phyloP scores from a whole-genome alignment of 352 stramenopile genomes.

The Plasmopara muralis region DNA sequence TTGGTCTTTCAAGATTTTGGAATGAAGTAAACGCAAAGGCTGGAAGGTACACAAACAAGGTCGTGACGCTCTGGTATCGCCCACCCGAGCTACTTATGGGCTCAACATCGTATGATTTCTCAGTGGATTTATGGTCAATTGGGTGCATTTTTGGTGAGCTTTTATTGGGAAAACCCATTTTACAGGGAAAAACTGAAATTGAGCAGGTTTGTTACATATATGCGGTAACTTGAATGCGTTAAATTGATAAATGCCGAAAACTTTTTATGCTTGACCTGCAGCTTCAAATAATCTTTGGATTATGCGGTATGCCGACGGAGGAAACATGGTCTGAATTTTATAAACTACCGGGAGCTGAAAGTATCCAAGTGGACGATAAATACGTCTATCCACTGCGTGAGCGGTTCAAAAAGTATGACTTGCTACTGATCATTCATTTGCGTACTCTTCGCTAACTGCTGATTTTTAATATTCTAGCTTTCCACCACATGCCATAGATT shows the following conservation, averaged over 20 bases:
- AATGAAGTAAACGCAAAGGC: conserved; percentile 82
- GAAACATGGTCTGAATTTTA: conserved; percentile 78
- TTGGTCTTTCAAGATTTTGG: conserved; percentile 78
- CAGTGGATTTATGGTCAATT: conserved; percentile 93
- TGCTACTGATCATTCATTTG: not conserved
- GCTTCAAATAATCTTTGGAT: conserved; percentile 75
- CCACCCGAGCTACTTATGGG: conserved; percentile 90
- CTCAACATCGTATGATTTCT: conserved; percentile 88
- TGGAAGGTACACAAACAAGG: conserved; percentile 90
- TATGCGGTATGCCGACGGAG: conserved; percentile 69
- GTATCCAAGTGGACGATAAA: conserved; percentile 69
- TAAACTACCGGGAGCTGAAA: conserved; percentile 62
- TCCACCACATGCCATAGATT: conserved; percentile 75
- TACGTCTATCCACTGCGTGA: conserved; percentile 64
- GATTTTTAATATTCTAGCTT: conserved; percentile 35
- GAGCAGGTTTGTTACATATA: conserved; percentile 47
- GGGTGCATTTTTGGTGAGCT: conserved; percentile 84
- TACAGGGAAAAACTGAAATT: conserved; percentile 78
- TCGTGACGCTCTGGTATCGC: conserved; percentile 94
- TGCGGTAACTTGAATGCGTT: conserved; percentile 1
- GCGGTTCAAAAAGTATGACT: conserved; percentile 67
- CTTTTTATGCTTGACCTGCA: conserved; percentile 10
- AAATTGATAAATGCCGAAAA: not conserved
- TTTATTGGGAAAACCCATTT: conserved; percentile 68
- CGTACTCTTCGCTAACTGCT: not conserved